Percentiles rank a stretch among this genome's conserved stretches.
phyloP scores from a whole-genome alignment of 2,329 filamentous ascomycete genomes.

The Cladophialophora yegresii region DNA sequence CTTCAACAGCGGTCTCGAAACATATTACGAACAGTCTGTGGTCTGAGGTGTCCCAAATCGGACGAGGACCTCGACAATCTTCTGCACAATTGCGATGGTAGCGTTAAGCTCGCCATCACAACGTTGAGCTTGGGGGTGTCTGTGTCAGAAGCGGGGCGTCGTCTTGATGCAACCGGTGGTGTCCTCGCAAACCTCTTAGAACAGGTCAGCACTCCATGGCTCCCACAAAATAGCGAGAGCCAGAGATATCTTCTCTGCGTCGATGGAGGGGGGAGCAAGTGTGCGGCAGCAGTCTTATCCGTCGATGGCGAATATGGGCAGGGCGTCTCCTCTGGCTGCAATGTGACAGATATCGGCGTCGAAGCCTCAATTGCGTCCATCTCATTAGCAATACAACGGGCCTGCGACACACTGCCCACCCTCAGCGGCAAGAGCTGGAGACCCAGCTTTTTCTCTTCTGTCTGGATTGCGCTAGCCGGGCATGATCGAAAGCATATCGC shows the following conservation, averaged over 20 bases:
- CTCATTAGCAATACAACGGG: constrained; percentile 37
- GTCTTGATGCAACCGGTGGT: constrained; percentile 36
- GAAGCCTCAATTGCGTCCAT: constrained; percentile 38
- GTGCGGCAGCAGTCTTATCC: constrained; percentile 44
- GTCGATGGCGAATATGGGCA: constrained; percentile 35
- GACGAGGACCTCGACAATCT: constrained; percentile 40
- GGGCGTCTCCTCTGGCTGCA: constrained; percentile 45
- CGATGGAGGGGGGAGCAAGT: constrained; percentile 50
- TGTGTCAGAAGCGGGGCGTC: constrained; percentile 36
- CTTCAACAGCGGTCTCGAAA: constrained; percentile 43
- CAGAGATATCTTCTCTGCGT: constrained; percentile 42
- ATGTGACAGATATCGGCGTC: constrained; percentile 42
- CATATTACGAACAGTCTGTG: constrained; percentile 40
- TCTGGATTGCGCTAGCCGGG: constrained; percentile 49
- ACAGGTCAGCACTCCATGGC: background rate
- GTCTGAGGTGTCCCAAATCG: constrained; percentile 27
- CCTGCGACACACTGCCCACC: constrained; percentile 25
- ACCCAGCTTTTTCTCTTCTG: constrained; percentile 37
- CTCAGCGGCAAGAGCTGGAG: constrained; percentile 3
- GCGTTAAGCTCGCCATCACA: constrained; percentile 43
- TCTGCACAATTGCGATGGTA: constrained; percentile 38
- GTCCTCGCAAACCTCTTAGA: constrained; percentile 37
- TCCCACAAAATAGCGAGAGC: constrained; percentile 14
- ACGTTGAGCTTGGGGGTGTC: constrained; percentile 37
- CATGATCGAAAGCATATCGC: constrained; percentile 43